These are phyloP conservation scores for Ophiorrhiza pumila DNA, from an alignment of 257 asterid genomes.

Conservation along the genomic window DNA sequence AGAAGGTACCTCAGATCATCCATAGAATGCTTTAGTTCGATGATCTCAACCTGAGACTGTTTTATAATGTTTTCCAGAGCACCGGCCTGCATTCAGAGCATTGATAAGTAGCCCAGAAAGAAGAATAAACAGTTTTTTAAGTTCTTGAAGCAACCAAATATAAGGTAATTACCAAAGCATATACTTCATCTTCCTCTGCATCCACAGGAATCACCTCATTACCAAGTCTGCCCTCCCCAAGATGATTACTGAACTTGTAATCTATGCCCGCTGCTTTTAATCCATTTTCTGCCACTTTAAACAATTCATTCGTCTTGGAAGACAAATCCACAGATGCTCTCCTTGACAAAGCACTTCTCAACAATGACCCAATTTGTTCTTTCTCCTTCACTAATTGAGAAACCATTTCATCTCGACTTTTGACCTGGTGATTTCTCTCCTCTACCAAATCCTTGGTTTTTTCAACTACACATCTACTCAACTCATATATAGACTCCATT, in stretches of 20 bases:
- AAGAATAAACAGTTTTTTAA: conserved; percentile 1
- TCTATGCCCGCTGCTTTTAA: conserved; percentile 85
- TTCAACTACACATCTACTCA: conserved; percentile 60
- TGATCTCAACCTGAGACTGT: conserved; percentile 95
- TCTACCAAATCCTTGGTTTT: conserved; percentile 68
- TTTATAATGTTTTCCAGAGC: conserved; percentile 87
- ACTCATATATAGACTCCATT: conserved; percentile 78
- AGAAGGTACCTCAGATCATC: conserved; percentile 78
- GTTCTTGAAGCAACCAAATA: conserved; percentile 4
- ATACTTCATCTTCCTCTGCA: conserved; percentile 78
- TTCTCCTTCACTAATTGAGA: conserved; percentile 75
- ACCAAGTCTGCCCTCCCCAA: conserved; percentile 30
- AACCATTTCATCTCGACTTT: conserved; percentile 58
- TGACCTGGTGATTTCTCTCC: conserved; percentile 62
- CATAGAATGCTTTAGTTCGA: conserved; percentile 87
- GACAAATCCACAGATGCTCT: conserved; percentile 76
- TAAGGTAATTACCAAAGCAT: conserved; percentile 62
- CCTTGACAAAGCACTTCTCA: conserved; percentile 77
- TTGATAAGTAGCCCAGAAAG: conserved; percentile 22
- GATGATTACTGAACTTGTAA: conserved; percentile 57
- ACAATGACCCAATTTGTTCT: conserved; percentile 82
- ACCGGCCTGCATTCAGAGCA: conserved; percentile 59
- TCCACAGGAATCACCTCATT: conserved; percentile 40
- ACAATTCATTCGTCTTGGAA: conserved; percentile 74
- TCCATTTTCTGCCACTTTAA: conserved; percentile 91